phyloP scores from a whole-genome alignment of 2,329 filamentous ascomycete genomes.

The Aspergillus ruber region DNA sequence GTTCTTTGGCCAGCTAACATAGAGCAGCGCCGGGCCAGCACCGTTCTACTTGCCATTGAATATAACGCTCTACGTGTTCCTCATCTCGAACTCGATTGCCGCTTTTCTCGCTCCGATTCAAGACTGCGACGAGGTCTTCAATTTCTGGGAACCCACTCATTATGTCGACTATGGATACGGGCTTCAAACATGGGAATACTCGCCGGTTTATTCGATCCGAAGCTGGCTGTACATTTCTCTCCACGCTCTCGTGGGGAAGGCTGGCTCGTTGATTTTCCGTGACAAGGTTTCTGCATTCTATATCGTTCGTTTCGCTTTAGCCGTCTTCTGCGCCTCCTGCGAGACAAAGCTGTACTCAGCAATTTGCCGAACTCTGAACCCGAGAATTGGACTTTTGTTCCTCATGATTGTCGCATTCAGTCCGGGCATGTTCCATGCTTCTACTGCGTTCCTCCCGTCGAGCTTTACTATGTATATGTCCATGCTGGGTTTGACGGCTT shows the following conservation, averaged over 20 bases:
- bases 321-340: conserved; percentile 68
- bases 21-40: conserved; percentile 13
- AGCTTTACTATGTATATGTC: conserved; percentile 95
- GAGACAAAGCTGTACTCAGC: conserved; percentile 76
- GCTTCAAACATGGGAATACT: conserved; percentile 98
- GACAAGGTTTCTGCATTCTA: conserved; percentile 68
- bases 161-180: conserved; percentile 90
- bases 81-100: conserved; percentile 66
- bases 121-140: conserved; percentile 98
- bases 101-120: conserved; percentile 85
- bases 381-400: conserved; percentile 79
- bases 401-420: conserved; percentile 69
- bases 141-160: conserved; percentile 97
- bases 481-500: conserved; percentile 78
- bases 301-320: conserved; percentile 69
- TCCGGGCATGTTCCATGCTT: conserved; percentile 90
- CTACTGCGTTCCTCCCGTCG: conserved; percentile 78
- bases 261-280: conserved; percentile 51
- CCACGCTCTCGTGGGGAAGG: conserved; percentile 66
- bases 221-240: conserved; percentile 87
- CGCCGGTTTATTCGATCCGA: conserved; percentile 85
- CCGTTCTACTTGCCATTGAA: conserved; percentile 64
- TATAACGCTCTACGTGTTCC: conserved; percentile 72
- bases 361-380: conserved; percentile 69
- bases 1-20: conserved; percentile 12